Conservation (phyloP, 2,329 filamentous ascomycete genomes). For the Ampelomyces quisqualis region DNA sequence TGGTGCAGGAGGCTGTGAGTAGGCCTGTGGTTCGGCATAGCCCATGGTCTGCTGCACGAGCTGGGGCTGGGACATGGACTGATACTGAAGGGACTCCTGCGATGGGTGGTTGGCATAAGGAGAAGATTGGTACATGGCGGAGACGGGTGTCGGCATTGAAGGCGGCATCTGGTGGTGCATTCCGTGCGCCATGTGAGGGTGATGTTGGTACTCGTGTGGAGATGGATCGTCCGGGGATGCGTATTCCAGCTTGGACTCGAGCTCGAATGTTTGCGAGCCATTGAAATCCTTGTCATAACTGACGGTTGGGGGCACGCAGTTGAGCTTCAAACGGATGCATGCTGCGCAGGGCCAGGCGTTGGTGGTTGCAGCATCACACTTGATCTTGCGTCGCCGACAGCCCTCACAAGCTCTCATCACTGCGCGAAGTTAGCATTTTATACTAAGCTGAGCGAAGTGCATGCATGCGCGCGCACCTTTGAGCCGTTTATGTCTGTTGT, state of each 20-base stretch:
- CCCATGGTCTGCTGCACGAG: constrained; percentile 36
- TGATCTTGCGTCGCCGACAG: constrained; percentile 92
- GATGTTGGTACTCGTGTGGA: constrained; percentile 46
- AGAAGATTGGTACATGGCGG: constrained; percentile 41
- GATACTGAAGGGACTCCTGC: constrained; percentile 42
- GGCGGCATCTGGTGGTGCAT: constrained; percentile 32
- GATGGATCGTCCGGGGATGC: constrained; percentile 39
- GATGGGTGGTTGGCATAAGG: constrained; percentile 37
- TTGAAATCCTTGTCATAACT: constrained; percentile 65
- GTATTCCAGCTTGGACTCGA: constrained; percentile 46
- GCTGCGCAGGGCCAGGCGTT: constrained; percentile 98
- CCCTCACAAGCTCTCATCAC: constrained; percentile 98
- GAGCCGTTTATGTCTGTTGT: constrained; percentile 94
- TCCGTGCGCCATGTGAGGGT: constrained; percentile 33
- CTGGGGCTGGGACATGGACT: constrained; percentile 38
- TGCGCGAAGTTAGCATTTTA: constrained; percentile 44
- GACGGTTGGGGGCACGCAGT: constrained; percentile 86
- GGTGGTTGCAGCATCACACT: constrained; percentile 94
- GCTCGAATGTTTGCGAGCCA: constrained; percentile 45
- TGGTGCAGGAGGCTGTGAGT: constrained; percentile 32
- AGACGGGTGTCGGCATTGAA: constrained; percentile 32
- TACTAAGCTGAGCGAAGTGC: background rate
- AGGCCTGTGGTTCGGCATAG: constrained; percentile 38
- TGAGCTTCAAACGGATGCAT: constrained; percentile 86
- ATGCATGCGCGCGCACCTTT: constrained; percentile 65